These are phyloP conservation scores for Cucumis sativus DNA, from an alignment of 306 rosid species.

Conservation along the genomic window Cucumber_9930_V3 NC_026657.2:25863501-25864000, in stretches of 20 bases:
- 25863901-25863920: constrained; percentile 87
- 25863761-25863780: not conserved
- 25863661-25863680: constrained; percentile 63
- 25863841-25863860: not conserved
- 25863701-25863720: constrained; percentile 92
- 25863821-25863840: not conserved
- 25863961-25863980: constrained; percentile 16
- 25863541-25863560: not conserved
- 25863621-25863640: not conserved
- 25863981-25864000: not conserved
- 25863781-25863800: too few relatives aligned
- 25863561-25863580: not conserved
- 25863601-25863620: too few relatives aligned
- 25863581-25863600: not conserved
- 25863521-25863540: not conserved
- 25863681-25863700: constrained; percentile 67
- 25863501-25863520: constrained; percentile 22
- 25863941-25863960: constrained; percentile 63
- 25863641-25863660: constrained; percentile 5
- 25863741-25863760: constrained; percentile 1
- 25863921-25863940: constrained; percentile 65
- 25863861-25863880: not conserved
- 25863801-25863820: not conserved
- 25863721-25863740: constrained; percentile 85
- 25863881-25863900: constrained; percentile 38